Conservation (phyloP, 495 filamentous ascomycete genomes). For the Zalerion maritima region DNA sequence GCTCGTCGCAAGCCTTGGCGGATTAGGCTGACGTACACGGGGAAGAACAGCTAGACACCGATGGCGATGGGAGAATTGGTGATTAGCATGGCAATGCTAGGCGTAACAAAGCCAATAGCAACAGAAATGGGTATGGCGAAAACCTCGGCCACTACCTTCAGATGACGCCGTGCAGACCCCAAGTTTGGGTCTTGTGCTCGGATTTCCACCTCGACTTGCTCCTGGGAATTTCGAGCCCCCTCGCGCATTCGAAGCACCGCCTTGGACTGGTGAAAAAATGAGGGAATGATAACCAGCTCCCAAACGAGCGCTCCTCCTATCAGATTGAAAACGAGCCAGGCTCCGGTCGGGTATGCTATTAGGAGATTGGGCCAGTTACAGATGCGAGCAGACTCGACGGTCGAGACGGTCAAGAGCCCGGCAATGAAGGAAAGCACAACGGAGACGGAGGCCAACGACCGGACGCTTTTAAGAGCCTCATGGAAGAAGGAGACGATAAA, state of each 20-base stretch:
- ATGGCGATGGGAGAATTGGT: no score
- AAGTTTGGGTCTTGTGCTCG: constrained; percentile 11
- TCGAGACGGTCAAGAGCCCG: constrained; percentile 21
- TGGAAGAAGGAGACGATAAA: constrained; percentile 26
- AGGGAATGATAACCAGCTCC: constrained; percentile 26
- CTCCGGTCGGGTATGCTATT: constrained; percentile 20
- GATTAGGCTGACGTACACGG: constrained; percentile 20
- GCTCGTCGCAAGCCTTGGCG: constrained; percentile 14
- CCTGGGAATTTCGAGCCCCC: no score
- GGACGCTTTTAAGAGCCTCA: constrained; percentile 13
- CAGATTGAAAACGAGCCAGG: constrained; percentile 26
- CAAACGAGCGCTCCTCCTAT: constrained; percentile 26
- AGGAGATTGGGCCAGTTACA: constrained; percentile 18
- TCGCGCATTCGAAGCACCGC: no score
- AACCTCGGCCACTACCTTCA: constrained; percentile 17
- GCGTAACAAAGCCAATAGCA: constrained; percentile 19
- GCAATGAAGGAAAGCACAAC: constrained; percentile 17
- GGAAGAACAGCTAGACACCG: constrained; percentile 26
- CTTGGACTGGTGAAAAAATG: constrained; percentile 21
- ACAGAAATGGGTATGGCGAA: constrained; percentile 25
- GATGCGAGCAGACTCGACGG: constrained; percentile 21
- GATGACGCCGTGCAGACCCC: constrained; percentile 18
- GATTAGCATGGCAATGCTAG: no score
- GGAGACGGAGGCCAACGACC: constrained; percentile 11
- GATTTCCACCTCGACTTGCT: background rate